Evolutionary conservation across 805 yeast genomes (phyloP).

Genomic region (Lachancea waltii): DNA sequence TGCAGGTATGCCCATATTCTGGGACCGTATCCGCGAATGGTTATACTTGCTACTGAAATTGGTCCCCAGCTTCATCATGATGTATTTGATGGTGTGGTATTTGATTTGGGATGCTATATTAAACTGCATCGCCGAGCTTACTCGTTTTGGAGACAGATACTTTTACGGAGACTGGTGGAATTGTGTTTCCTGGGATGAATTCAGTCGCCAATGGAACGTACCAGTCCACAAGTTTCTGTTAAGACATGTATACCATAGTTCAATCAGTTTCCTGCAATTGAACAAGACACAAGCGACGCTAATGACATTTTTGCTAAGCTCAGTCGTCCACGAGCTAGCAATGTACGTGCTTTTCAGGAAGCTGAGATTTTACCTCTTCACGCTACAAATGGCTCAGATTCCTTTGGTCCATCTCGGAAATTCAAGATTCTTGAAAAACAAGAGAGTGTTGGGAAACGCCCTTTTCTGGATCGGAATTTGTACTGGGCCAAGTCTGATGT

Average conservation of each 20-base stretch:
- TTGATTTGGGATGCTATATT: constrained; percentile 93
- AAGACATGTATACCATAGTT: constrained; percentile 90
- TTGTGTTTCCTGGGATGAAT: constrained; percentile 87
- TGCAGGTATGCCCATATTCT: constrained; percentile 18
- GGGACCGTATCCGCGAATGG: constrained; percentile 23
- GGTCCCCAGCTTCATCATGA: constrained; percentile 70
- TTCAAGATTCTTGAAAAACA: constrained; percentile 48
- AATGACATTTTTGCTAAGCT: constrained; percentile 70
- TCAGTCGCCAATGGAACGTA: constrained; percentile 87
- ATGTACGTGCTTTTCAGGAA: constrained; percentile 84
- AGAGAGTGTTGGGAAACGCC: constrained; percentile 63
- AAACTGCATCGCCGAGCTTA: constrained; percentile 83
- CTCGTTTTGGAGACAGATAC: constrained; percentile 80
- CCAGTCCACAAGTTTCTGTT: constrained; percentile 88
- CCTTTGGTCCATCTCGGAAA: constrained; percentile 66
- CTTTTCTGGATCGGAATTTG: constrained; percentile 90
- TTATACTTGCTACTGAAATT: constrained; percentile 51
- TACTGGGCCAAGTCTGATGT: constrained; percentile 82
- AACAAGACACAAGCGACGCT: constrained; percentile 65
- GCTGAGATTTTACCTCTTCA: constrained; percentile 70
- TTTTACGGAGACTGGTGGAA: constrained; percentile 99
- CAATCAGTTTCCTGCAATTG: constrained; percentile 68
- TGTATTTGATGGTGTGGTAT: constrained; percentile 75
- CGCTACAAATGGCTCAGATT: constrained; percentile 81
- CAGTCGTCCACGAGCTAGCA: constrained; percentile 82